Evolutionary conservation across 1,139 yeast genomes (phyloP), one percentile per base, ranked within the genome.

Genomic region (Lodderomyces parapsilosis): DNA sequence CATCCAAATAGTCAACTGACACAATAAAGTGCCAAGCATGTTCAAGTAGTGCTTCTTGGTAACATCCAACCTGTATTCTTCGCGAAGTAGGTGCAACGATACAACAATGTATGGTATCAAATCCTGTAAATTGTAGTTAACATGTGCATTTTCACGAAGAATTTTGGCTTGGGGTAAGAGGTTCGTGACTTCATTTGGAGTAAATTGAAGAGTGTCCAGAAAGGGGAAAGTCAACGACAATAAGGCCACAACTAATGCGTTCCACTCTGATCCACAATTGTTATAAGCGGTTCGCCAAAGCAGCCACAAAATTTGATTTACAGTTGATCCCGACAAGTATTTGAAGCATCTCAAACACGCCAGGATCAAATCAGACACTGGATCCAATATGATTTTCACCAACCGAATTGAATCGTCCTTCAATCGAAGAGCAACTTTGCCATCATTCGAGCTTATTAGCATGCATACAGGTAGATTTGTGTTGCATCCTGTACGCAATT

Each of bases 61-160:
- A 1, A 80, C 63, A 52, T 86, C 81, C 31, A 93, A 66, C 44
- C 77, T 72, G 36, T 75, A 63, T 49, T 91, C 98, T 59, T 93
- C 97, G 46, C 91, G 66, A 2, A 89, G 64, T 28, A 89, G 57
- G 65, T 91, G 98, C 34, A 91, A 61, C 0, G 90, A 79, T 27
- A 86, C 62, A 0, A 83, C 71, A n/a, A 88, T 71, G 48, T 78
- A 81, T 1, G 89, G 87, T 2, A 82, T 62, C 54, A 79, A 61
- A 36, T 78, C 79, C 9, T 66, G 60, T 35, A 80, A 59, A 1
- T 72, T 62, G 49, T 73, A 75, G 45, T 65, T 62, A 38, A 63
- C 51, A 22, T 61, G 54, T 40, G 60, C 53, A 2, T 59, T 43
- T 10, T 56, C 53, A 30, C 63, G 66, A 5, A 77, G 58, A 5